Evolutionary conservation across 1,139 yeast species (phyloP).

Genomic region (Sporopachydermia cereana): DNA sequence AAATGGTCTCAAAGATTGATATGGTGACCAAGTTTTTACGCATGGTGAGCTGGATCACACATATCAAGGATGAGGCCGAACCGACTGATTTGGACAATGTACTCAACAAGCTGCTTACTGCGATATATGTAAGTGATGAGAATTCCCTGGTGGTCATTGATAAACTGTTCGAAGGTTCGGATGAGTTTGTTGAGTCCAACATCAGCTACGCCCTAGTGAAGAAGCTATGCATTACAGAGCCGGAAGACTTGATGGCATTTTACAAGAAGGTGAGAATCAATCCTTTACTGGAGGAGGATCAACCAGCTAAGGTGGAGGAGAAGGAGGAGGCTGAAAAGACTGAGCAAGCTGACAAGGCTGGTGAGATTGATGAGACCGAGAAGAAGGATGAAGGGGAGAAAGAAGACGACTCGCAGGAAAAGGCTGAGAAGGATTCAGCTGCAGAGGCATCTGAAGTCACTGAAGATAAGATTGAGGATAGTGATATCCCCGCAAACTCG

Average conservation of each 20-base stretch:
- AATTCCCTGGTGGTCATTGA: background rate
- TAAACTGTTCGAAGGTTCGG: background rate
- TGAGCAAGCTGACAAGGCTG: background rate
- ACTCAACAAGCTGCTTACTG: background rate
- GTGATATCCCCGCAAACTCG: conserved; percentile 13
- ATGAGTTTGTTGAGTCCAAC: conserved; percentile 2
- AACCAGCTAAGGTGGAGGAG: conserved; percentile 1
- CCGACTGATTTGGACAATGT: conserved; percentile 1
- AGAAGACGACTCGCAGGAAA: conserved; percentile 11
- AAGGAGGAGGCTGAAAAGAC: conserved; percentile 5
- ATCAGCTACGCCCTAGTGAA: conserved; percentile 17
- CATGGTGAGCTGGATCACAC: conserved; percentile 1
- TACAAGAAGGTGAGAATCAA: background rate
- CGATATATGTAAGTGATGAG: background rate
- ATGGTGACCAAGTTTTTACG: conserved; percentile 19
- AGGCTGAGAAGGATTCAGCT: conserved; percentile 9
- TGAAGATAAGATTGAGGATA: background rate
- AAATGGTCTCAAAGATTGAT: conserved; percentile 14
- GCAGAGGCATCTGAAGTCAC: conserved; percentile 8
- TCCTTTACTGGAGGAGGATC: conserved; percentile 2
- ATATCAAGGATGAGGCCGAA: conserved; percentile 1
- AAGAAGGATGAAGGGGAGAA: background rate
- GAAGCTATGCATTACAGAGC: conserved; percentile 13
- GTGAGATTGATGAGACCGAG: background rate
- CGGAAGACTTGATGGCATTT: conserved; percentile 14